A percentile compares a stretch with the other conserved stretches of the same genome.
Evolutionary conservation across 2,329 filamentous ascomycete species (phyloP).

Genomic region (Coniochaeta pulveracea): DNA sequence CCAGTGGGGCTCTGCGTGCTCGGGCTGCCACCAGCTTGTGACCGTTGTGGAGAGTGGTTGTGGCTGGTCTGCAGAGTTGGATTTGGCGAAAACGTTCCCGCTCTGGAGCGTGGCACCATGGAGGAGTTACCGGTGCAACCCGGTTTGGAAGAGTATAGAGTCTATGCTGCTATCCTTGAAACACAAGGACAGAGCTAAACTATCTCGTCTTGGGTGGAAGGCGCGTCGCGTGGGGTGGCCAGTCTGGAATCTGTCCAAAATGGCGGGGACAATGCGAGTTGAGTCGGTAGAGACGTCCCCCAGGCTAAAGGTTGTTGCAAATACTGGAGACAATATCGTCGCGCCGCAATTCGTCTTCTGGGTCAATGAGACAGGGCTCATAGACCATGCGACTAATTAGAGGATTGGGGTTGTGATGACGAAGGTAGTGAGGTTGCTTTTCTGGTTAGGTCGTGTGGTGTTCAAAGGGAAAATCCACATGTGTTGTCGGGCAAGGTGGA

Average conservation of each 20-base stretch:
- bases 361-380: background rate
- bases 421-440: conserved; percentile 3
- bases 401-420: background rate
- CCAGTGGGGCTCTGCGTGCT: conserved; percentile 52
- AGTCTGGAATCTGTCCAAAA: conserved; percentile 2
- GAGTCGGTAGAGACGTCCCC: conserved; percentile 1
- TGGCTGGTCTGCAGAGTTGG: conserved; percentile 42
- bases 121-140: conserved; percentile 18
- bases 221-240: conserved; percentile 2
- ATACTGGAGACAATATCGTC: background rate
- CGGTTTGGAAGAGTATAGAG: conserved; percentile 12
- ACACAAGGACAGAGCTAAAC: conserved; percentile 15
- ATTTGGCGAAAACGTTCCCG: conserved; percentile 54
- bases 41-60: conserved; percentile 44
- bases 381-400: background rate
- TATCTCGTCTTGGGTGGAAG: conserved; percentile 10
- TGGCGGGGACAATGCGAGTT: conserved; percentile 3
- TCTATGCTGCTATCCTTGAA: conserved; percentile 16
- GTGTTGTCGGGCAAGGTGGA: too few relatives aligned
- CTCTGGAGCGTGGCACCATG: conserved; percentile 50
- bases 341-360: background rate
- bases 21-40: conserved; percentile 46
- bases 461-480: conserved; percentile 4
- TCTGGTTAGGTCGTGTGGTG: conserved; percentile 3
- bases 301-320: background rate